phyloP scores from a whole-genome alignment of 1,284 basidiomycete species.

The Trametes sp. region DNA sequence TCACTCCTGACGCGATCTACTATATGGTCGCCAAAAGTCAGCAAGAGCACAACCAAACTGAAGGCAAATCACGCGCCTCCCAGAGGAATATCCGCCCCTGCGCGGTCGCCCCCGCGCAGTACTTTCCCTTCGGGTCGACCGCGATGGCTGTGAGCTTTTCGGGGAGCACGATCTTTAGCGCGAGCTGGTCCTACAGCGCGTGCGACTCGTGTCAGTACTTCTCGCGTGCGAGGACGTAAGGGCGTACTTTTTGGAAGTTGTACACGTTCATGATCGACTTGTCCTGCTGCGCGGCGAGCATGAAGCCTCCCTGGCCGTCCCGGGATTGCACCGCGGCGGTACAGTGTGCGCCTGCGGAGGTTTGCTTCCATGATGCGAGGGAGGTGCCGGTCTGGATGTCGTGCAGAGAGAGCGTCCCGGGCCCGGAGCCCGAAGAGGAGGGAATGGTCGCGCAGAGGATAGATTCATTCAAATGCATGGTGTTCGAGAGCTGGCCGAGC shows the following conservation, averaged over 20 bases:
- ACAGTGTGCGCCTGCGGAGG: slow-evolving; percentile 63
- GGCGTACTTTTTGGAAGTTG: slow-evolving; percentile 79
- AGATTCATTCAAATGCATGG: slow-evolving; percentile 72
- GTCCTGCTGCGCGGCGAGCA: slow-evolving; percentile 79
- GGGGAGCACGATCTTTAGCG: slow-evolving; percentile 87
- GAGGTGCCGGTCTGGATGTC: slow-evolving; percentile 75
- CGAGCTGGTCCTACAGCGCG: slow-evolving; percentile 78
- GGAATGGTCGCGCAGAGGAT: slow-evolving; percentile 68
- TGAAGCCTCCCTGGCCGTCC: slow-evolving; percentile 75
- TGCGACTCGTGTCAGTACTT: neutral
- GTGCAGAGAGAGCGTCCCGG: slow-evolving; percentile 70
- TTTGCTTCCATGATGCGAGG: slow-evolving; percentile 81
- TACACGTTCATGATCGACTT: slow-evolving; percentile 85
- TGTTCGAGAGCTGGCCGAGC: neutral
- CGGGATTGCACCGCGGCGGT: slow-evolving; percentile 68
- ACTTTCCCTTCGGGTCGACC: slow-evolving; percentile 75
- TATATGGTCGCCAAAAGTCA: slow-evolving; percentile 35
- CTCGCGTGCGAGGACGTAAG: neutral
- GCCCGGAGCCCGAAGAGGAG: slow-evolving; percentile 52
- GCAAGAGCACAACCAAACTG: slow-evolving; percentile 1
- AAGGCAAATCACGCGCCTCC: slow-evolving; percentile 71
- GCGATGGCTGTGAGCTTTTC: slow-evolving; percentile 87
- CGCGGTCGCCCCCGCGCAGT: slow-evolving; percentile 87
- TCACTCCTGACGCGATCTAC: slow-evolving; percentile 88
- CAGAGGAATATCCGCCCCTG: slow-evolving; percentile 94